Conservation (phyloP, 2,329 filamentous ascomycete species). For the Achaetomium macrosporum region DNA sequence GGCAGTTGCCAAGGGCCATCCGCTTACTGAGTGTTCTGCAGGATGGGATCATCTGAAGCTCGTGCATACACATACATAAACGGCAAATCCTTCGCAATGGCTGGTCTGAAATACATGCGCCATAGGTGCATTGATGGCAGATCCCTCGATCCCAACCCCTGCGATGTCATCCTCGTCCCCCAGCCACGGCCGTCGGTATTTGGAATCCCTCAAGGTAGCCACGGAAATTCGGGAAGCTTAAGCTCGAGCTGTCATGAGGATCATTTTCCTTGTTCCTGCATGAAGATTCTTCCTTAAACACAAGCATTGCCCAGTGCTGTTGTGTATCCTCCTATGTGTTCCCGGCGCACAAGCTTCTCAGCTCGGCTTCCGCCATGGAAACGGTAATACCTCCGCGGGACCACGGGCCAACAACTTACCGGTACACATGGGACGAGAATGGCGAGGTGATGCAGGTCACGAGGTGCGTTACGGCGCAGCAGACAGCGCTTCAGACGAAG, state of each 20-base stretch:
- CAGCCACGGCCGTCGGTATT: slow-evolving; percentile 7
- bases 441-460: slow-evolving; percentile 26
- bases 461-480: slow-evolving; percentile 18
- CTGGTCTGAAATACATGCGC: slow-evolving; percentile 4
- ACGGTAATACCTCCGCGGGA: slow-evolving; percentile 27
- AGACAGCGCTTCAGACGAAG: not conserved
- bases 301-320: not conserved
- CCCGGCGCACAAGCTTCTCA: not conserved
- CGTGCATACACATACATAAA: not conserved
- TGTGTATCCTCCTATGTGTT: not conserved
- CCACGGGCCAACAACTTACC: slow-evolving; percentile 25
- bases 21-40: not conserved
- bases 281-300: slow-evolving; percentile 9
- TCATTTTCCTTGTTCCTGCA: not conserved
- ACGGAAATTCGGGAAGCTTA: not conserved
- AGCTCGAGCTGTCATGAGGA: slow-evolving; percentile 4
- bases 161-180: slow-evolving; percentile 11
- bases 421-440: slow-evolving; percentile 28
- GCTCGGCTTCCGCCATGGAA: slow-evolving; percentile 25
- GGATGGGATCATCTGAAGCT: not conserved
- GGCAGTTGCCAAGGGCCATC: not conserved
- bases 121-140: slow-evolving; percentile 1
- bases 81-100: slow-evolving; percentile 7
- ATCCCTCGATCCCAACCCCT: slow-evolving; percentile 10
- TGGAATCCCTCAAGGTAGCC: not conserved